phyloP scores from a whole-genome alignment of 2,329 filamentous ascomycete genomes.

The Aspergillus sergii region DNA sequence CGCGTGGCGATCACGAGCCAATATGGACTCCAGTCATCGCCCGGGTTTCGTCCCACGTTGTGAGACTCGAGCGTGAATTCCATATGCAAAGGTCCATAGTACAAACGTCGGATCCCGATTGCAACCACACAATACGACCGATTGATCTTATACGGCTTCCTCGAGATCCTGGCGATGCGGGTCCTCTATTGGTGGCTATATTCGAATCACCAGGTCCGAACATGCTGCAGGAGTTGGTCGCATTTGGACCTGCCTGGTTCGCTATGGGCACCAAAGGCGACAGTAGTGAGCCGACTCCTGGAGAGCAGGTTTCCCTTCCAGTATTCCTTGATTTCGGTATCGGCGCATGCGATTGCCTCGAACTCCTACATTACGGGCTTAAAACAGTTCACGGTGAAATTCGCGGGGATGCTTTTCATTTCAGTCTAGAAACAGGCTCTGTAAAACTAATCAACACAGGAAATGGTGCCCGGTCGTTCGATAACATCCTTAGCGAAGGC shows the following conservation, averaged over 20 bases:
- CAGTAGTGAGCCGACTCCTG: conserved; percentile 52
- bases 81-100: conserved; percentile 77
- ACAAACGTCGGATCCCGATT: conserved; percentile 69
- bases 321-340: conserved; percentile 89
- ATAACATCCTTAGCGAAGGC: conserved; percentile 84
- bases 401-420: conserved; percentile 87
- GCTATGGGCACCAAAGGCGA: conserved; percentile 53
- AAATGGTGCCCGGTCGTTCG: conserved; percentile 82
- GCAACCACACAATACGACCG: conserved; percentile 76
- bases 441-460: conserved; percentile 86
- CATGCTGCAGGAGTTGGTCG: conserved; percentile 68
- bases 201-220: conserved; percentile 79
- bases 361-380: conserved; percentile 87
- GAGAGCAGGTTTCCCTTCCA: conserved; percentile 68
- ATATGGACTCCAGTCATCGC: conserved; percentile 70
- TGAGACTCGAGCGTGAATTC: conserved; percentile 84
- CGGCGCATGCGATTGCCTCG: conserved; percentile 80
- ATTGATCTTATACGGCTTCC: conserved; percentile 76
- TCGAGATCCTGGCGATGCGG: conserved; percentile 68
- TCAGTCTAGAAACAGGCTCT: conserved; percentile 67
- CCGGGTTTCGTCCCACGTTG: conserved; percentile 76
- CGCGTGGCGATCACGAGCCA: conserved; percentile 41
- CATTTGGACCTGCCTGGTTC: conserved; percentile 78
- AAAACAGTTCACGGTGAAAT: conserved; percentile 90
- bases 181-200: conserved; percentile 74